These are phyloP conservation scores for Malus domestica DNA, from an alignment of 306 rosid species.

Conservation along the genomic window ASM211411v1 NC_041798.1:10134501-10135000, in stretches of 20 bases:
- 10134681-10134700: neutral
- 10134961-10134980: neutral
- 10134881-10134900: slow-evolving; percentile 70
- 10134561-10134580: neutral
- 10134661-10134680: neutral
- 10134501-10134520: neutral
- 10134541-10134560: neutral
- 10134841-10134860: slow-evolving; percentile 62
- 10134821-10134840: slow-evolving; percentile 67
- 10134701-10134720: neutral
- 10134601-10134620: neutral
- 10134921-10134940: slow-evolving; percentile 64
- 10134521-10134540: neutral
- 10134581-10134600: neutral
- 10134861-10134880: slow-evolving; percentile 52
- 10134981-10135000: neutral
- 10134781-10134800: neutral
- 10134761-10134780: neutral
- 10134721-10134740: neutral
- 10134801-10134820: neutral
- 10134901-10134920: slow-evolving; percentile 71
- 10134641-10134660: too few species aligned
- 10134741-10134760: too few species aligned
- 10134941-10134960: slow-evolving; percentile 24
- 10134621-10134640: neutral